phyloP scores from a whole-genome alignment of 441 rosid genomes.

The Geranium incanum region DNA sequence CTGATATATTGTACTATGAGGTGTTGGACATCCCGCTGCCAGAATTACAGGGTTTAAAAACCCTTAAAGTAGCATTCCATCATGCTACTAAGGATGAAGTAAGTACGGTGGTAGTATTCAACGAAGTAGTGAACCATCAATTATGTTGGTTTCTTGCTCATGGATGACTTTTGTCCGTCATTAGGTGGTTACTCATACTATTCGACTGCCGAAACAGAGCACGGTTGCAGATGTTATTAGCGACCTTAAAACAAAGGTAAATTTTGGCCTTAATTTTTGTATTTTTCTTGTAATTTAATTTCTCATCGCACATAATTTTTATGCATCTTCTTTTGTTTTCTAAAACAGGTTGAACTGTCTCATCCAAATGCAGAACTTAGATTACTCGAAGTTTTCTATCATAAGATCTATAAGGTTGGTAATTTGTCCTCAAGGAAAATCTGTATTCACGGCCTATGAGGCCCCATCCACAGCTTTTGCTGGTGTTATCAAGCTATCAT shows the following conservation, averaged over 20 bases:
- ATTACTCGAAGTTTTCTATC: constrained; percentile 59
- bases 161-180: constrained; percentile 13
- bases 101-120: constrained; percentile 24
- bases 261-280: not conserved
- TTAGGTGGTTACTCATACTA: constrained; percentile 60
- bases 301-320: not conserved
- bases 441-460: not conserved
- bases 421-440: not conserved
- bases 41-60: constrained; percentile 63
- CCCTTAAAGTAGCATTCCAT: constrained; percentile 64
- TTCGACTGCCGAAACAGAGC: constrained; percentile 64
- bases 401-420: constrained; percentile 62
- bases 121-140: not conserved
- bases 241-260: constrained; percentile 60
- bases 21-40: constrained; percentile 70
- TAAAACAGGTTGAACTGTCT: constrained; percentile 57
- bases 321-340: constrained; percentile 3
- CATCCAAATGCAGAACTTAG: constrained; percentile 60
- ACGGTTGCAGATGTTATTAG: constrained; percentile 62
- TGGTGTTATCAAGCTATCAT: not conserved
- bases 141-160: constrained; percentile 14
- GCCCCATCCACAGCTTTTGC: not conserved
- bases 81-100: constrained; percentile 75
- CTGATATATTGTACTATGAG: constrained; percentile 66
- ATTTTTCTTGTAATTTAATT: not conserved